Evolutionary conservation across 345 rosid genomes (phyloP).

Genomic region (Rhodamnia argentea): DNA sequence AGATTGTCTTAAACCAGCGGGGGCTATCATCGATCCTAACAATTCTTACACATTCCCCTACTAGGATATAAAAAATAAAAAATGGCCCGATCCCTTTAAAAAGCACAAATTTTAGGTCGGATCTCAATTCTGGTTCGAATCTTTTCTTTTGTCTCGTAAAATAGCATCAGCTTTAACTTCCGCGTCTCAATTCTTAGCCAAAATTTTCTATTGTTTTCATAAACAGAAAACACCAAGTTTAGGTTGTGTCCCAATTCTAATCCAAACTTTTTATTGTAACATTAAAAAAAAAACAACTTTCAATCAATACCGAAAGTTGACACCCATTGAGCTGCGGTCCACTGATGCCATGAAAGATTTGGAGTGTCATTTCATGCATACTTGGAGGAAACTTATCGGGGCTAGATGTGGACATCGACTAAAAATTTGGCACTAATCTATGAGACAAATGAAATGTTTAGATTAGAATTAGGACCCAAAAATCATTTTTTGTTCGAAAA

Average conservation of each 20-base stretch:
- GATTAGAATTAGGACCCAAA: no score
- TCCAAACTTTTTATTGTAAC: not conserved
- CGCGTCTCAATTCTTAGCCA: fast-evolving
- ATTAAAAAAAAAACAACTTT: not conserved
- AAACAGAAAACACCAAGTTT: not conserved
- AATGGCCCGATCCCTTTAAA: not conserved
- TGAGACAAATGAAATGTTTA: no score
- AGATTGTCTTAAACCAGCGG: not conserved
- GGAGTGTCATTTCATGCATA: not conserved
- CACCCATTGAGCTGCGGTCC: fast-evolving
- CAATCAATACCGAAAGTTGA: fast-evolving
- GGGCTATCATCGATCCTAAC: not conserved
- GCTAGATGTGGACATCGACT: fast-evolving
- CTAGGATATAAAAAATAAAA: not conserved
- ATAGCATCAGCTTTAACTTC: not conserved
- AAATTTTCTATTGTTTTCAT: not conserved
- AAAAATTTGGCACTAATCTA: no score
- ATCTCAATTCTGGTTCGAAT: fast-evolving
- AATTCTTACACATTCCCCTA: not conserved
- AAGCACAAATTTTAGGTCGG: not conserved
- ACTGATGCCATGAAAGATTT: not conserved
- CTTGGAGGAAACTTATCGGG: not conserved
- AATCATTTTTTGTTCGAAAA: no score
- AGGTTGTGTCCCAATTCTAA: not conserved
- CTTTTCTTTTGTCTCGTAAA: not conserved